Percentiles rank a stretch among this genome's conserved stretches.
Evolutionary conservation across 1,284 basidiomycete genomes (phyloP).

Genomic region (Ganoderma lingzhi): DNA sequence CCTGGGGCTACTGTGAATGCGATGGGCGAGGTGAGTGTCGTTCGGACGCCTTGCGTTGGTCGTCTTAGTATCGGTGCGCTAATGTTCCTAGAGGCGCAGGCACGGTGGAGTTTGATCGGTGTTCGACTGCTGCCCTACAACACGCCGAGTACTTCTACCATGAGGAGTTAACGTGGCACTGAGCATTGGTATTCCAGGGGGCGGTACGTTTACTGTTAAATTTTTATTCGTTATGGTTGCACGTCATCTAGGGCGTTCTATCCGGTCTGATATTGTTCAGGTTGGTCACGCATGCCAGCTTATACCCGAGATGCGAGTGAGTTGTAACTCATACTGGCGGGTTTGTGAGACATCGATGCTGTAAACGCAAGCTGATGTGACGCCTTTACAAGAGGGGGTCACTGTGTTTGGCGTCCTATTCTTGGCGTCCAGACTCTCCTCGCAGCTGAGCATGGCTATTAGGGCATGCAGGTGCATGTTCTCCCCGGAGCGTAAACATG

Average conservation of each 20-base stretch:
- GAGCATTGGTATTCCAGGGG: not conserved
- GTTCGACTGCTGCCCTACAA: not conserved
- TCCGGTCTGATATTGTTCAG: not conserved
- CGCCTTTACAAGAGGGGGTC: too few relatives aligned
- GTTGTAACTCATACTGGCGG: too few relatives aligned
- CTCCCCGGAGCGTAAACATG: slow-evolving; percentile 49
- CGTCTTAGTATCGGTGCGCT: not conserved
- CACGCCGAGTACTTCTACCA: not conserved
- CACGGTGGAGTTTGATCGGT: not conserved
- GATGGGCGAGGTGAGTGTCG: not conserved
- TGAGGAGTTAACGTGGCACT: not conserved
- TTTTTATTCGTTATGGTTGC: not conserved
- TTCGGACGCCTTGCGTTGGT: not conserved
- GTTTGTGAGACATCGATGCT: too few relatives aligned
- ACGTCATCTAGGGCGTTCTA: not conserved
- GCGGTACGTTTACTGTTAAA: not conserved
- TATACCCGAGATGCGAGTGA: too few relatives aligned
- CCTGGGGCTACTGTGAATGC: not conserved
- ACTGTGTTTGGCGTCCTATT: not conserved
- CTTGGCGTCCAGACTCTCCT: not conserved
- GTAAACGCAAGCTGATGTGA: too few relatives aligned
- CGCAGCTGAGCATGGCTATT: not conserved
- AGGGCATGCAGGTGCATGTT: not conserved
- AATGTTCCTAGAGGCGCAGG: not conserved
- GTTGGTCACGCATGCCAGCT: too few relatives aligned